These are phyloP conservation scores for Chondrus crispus DNA, from an alignment of 23 red algal genomes.

Conservation along the genomic window DNA sequence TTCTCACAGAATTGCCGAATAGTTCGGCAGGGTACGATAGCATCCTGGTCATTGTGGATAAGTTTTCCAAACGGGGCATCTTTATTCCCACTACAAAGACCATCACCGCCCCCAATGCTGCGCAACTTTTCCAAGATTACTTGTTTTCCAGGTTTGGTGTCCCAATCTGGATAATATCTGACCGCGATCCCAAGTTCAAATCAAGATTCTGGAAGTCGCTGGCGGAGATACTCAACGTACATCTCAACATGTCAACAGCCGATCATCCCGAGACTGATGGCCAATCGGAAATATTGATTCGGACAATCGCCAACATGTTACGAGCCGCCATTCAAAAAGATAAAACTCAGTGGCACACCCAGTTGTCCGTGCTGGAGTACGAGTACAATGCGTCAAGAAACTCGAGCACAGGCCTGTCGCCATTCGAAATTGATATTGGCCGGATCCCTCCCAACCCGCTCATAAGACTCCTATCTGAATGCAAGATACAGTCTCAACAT, in stretches of 20 bases:
- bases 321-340: background rate
- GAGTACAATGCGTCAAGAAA: no score
- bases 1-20: slow-evolving; percentile 7
- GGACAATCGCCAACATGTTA: background rate
- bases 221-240: background rate
- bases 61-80: slow-evolving; percentile 27
- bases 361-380: background rate
- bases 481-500: no score
- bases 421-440: slow-evolving; percentile 11
- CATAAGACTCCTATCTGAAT: no score
- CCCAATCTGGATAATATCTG: background rate
- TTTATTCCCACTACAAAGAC: slow-evolving; percentile 37
- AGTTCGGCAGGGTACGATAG: background rate
- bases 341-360: background rate
- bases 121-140: background rate
- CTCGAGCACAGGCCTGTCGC: background rate
- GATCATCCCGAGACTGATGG: slow-evolving; percentile 39
- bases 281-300: slow-evolving; percentile 18
- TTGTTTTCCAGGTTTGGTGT: slow-evolving; percentile 27
- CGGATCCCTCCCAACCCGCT: no score
- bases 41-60: slow-evolving; percentile 32
- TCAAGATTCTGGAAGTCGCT: background rate
- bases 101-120: background rate
- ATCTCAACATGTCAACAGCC: background rate
- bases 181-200: slow-evolving; percentile 14